phyloP scores from a whole-genome alignment of 2,329 filamentous ascomycete genomes.

The Corinectria fuckeliana region DNA sequence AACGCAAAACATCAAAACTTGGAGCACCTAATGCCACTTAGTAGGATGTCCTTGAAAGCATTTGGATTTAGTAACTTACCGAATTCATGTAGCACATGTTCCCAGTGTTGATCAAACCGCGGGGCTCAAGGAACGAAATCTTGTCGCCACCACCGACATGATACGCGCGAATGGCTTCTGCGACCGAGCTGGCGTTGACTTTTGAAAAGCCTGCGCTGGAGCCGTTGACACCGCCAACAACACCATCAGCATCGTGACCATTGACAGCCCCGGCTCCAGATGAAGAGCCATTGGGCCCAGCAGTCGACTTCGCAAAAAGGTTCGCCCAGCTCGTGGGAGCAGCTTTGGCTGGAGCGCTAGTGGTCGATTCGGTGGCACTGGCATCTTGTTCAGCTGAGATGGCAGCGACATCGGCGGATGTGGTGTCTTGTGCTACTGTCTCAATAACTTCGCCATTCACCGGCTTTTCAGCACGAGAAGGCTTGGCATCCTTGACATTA shows the following conservation, averaged over 20 bases:
- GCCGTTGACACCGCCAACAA: conserved; percentile 25
- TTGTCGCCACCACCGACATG: conserved; percentile 69
- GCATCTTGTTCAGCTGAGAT: conserved; percentile 34
- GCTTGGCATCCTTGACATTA: conserved; percentile 40
- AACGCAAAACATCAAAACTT: conserved; percentile 91
- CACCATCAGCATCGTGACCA: conserved; percentile 29
- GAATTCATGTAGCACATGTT: conserved; percentile 99
- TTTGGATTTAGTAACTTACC: conserved; percentile 59
- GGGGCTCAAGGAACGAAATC: conserved; percentile 85
- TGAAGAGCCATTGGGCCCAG: conserved; percentile 39
- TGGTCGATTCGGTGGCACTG: conserved; percentile 18
- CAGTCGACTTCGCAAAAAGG: conserved; percentile 43
- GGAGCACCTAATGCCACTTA: conserved; percentile 73
- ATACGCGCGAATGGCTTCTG: conserved; percentile 79
- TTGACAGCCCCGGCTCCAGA: conserved; percentile 30
- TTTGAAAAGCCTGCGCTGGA: conserved; percentile 49
- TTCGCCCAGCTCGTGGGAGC: conserved; percentile 50
- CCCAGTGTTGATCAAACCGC: conserved; percentile 93
- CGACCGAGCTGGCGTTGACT: conserved; percentile 65
- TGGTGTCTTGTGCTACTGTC: conserved; percentile 15
- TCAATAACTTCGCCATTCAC: conserved; percentile 28
- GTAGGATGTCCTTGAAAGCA: conserved; percentile 18
- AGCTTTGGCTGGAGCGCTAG: conserved; percentile 36
- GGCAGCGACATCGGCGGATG: conserved; percentile 26
- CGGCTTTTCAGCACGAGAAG: conserved; percentile 36